Base-by-base conservation (phyloP, 768 basidiomycete species). In the Mrakia blollopis region DNA sequence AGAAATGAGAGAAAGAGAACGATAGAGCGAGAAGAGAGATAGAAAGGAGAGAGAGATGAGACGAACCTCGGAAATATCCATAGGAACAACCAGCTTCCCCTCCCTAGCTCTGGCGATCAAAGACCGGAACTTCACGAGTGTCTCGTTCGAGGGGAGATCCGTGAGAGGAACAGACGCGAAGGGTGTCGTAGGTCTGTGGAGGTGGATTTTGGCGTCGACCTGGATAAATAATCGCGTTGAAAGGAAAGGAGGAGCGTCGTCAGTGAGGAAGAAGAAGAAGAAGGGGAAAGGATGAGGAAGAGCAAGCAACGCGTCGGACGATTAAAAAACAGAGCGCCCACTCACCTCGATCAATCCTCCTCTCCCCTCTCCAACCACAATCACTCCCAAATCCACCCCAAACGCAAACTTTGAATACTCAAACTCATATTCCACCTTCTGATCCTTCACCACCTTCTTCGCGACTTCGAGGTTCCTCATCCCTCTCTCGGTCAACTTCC, bases 341-440 rank as follows among this genome's bases (percentile, higher is more conserved):
- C 37, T 35, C n/a, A 68, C 65, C 37, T 68, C 65, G 14, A 68
- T 25, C 9, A 80, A 52, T 16, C 76, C 76, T 13, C 76, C 79
- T 73, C 80, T 82, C 21, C 80, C 82, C 61, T 81, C 78, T 60
- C 79, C 80, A 25, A 81, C 47, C 16, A 82, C 68, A 32, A 82
- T 23, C 44, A 82, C 79, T 32, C 65, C 72, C 21, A 83, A 73
- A 72, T 82, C 81, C 39, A 80, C 80, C 25, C 80, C 80, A 47
- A 82, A 80, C 16, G n/a, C n/a, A 67, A 78, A 78, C 11, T 35
- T 44, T 30, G 82, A 82, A 79, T 76, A 83, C 6, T 82, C 82
- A 77, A 82, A 83, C 65, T 78, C 78, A 70, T 82, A 82, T 0
- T 77, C 78, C 18, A 83, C 75, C 69, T 80, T 82, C 54, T 82